Percentiles rank a stretch among this genome's conserved stretches.
These are phyloP conservation scores for Peniophora sp. DNA, from an alignment of 1,284 basidiomycete species.

Conservation along the genomic window DNA sequence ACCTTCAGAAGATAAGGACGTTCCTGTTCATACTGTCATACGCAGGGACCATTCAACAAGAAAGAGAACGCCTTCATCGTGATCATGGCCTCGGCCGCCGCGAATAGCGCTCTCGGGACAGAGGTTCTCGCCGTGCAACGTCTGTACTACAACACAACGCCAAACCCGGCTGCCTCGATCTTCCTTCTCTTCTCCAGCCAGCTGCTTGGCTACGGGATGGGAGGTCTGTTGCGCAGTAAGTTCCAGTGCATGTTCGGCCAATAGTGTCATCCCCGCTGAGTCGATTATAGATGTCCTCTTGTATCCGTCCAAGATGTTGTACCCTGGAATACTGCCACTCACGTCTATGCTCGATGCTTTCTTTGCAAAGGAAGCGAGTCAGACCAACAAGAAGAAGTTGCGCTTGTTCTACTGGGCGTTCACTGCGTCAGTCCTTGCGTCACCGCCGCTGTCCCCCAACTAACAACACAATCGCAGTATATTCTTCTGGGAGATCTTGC, in stretches of 20 bases:
- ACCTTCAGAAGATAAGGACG: background rate
- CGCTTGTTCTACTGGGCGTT: slow-evolving; percentile 46
- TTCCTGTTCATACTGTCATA: background rate
- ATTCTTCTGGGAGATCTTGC: slow-evolving; percentile 30
- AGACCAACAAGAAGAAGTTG: slow-evolving; percentile 24
- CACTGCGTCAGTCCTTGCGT: slow-evolving; percentile 19
- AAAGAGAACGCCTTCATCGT: slow-evolving; percentile 28
- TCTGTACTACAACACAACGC: slow-evolving; percentile 29
- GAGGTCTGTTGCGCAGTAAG: slow-evolving; percentile 26
- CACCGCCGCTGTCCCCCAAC: background rate
- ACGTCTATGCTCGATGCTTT: slow-evolving; percentile 26
- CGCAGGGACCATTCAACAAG: slow-evolving; percentile 24
- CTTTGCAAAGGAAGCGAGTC: slow-evolving; percentile 16
- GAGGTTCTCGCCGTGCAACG: slow-evolving; percentile 29
- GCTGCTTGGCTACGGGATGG: slow-evolving; percentile 41
- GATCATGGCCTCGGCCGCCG: slow-evolving; percentile 16
- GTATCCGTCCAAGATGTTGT: slow-evolving; percentile 17
- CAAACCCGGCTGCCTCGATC: slow-evolving; percentile 25
- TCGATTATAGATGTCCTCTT: slow-evolving; percentile 17
- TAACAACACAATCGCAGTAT: slow-evolving; percentile 6
- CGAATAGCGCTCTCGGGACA: slow-evolving; percentile 16
- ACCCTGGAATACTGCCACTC: slow-evolving; percentile 20
- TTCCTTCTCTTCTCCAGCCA: slow-evolving; percentile 40
- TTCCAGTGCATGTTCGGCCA: background rate
- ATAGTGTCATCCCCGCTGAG: background rate